Evolutionary conservation across 345 rosid species (phyloP), one percentile per base, ranked within the genome.

Genomic region (Combretum micranthum): DNA sequence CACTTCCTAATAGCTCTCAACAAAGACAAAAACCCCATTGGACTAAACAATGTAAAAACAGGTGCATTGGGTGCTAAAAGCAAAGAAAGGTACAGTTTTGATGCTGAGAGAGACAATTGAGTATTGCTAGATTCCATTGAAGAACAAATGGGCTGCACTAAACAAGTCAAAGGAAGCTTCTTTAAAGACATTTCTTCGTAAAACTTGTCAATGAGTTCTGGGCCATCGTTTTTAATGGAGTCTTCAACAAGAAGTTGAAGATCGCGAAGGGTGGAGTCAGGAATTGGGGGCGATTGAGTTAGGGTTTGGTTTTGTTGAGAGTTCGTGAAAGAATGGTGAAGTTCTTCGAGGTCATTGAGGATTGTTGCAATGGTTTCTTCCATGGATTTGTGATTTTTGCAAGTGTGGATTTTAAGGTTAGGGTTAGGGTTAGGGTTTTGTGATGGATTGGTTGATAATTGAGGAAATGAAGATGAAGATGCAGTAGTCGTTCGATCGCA

Each of bases 21-120:
- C 15, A 92, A 73, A 19, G 90, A 79, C 52, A 79, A 80, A 59
- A 88, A 86, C 18, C 82, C 74, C 49, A 92, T 58, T 1, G 97
- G 96, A 32, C 86, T 81, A 72, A 91, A 86, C 65, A 84, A 84
- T 14, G 90, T 78, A 76, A 84, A 77, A 52, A 84, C 90, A 14
- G 95, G 87, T 47, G 93, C 80, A 50, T 71, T 75, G 3, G 93
- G 80, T 4, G 80, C 71, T 15, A 86, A 84, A 44, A 88, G 82
- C 54, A 86, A 72, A 45, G 75, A 69, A 7, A 88, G 81, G 67
- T 84, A 88, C 15, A 77, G 67, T 51, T 76, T 72, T 59, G 93
- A 83, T 20, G 91, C 82, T 20, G 63, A 42, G 20, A 88, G 82
- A 11, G 84, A 81, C 20, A 77, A 44, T 50, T 62, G 53, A 8